phyloP scores from a whole-genome alignment of 805 yeast species.

The Isabelozyma pseudorhagii region DNA sequence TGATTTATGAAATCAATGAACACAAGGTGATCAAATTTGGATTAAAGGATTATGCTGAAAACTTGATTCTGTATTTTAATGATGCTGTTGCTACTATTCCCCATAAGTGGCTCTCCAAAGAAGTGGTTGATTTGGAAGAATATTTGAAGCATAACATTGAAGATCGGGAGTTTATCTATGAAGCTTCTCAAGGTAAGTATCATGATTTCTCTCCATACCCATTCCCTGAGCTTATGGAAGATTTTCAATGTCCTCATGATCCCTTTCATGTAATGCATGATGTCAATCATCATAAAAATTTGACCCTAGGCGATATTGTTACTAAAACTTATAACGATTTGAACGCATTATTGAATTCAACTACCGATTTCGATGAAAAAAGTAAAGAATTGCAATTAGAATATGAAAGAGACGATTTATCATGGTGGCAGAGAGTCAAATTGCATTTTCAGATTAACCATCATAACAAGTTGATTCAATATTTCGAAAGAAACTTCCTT shows the following conservation, averaged over 20 bases:
- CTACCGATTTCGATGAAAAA: slow-evolving; percentile 26
- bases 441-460: slow-evolving; percentile 26
- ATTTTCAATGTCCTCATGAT: neutral
- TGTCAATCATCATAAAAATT: slow-evolving; percentile 11
- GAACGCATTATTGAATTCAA: slow-evolving; percentile 13
- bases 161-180: slow-evolving; percentile 11
- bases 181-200: slow-evolving; percentile 18
- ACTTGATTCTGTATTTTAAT: slow-evolving; percentile 34
- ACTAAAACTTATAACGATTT: slow-evolving; percentile 18
- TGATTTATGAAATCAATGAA: slow-evolving; percentile 48
- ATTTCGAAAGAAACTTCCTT: slow-evolving; percentile 55
- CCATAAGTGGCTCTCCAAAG: slow-evolving; percentile 28
- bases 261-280: slow-evolving; percentile 1
- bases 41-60: slow-evolving; percentile 35
- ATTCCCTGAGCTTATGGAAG: slow-evolving; percentile 14
- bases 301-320: slow-evolving; percentile 22
- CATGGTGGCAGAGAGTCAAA: slow-evolving; percentile 33
- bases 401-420: slow-evolving; percentile 27
- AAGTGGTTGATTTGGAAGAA: slow-evolving; percentile 1
- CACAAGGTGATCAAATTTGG: slow-evolving; percentile 43
- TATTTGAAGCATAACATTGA: slow-evolving; percentile 8
- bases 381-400: slow-evolving; percentile 24
- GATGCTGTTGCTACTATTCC: slow-evolving; percentile 36
- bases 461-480: slow-evolving; percentile 36
- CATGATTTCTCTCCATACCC: slow-evolving; percentile 7